A percentile compares a stretch with the other conserved stretches of the same genome.
Conservation (phyloP, 2,329 filamentous ascomycete species). For the Pezicula radicicola region DNA sequence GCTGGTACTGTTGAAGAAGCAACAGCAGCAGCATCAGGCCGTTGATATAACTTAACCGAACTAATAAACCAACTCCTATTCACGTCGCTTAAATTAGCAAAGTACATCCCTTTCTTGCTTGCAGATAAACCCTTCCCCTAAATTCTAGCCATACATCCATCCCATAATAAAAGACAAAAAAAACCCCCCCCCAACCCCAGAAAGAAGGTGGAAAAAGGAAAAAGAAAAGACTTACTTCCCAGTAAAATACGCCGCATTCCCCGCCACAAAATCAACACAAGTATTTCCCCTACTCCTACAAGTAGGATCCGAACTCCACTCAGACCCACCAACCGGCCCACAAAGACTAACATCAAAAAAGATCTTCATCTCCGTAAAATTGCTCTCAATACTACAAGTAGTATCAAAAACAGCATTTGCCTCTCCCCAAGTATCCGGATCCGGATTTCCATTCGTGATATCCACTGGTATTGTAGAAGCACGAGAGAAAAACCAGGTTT, state of each 20-base stretch:
- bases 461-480: slow-evolving; percentile 35
- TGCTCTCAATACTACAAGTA: slow-evolving; percentile 62
- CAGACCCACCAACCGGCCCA: slow-evolving; percentile 75
- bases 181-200: not conserved
- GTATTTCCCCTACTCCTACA: slow-evolving; percentile 52
- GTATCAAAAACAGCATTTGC: slow-evolving; percentile 38
- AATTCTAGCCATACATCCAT: no score
- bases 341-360: slow-evolving; percentile 84
- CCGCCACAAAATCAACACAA: not conserved
- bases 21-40: not conserved
- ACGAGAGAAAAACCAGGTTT: slow-evolving; percentile 45
- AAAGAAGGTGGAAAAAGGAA: not conserved
- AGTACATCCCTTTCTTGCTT: not conserved
- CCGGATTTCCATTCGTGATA: slow-evolving; percentile 34
- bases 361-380: slow-evolving; percentile 70
- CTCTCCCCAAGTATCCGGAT: slow-evolving; percentile 36
- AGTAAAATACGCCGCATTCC: not conserved
- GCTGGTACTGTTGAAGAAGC: not conserved
- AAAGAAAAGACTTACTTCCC: not conserved
- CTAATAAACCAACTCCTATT: not conserved
- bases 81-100: not conserved
- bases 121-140: not conserved
- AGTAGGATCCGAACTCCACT: slow-evolving; percentile 65
- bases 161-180: no score
- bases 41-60: not conserved